Conservation (phyloP, 495 filamentous ascomycete genomes). For the Monascus purpureus region DNA sequence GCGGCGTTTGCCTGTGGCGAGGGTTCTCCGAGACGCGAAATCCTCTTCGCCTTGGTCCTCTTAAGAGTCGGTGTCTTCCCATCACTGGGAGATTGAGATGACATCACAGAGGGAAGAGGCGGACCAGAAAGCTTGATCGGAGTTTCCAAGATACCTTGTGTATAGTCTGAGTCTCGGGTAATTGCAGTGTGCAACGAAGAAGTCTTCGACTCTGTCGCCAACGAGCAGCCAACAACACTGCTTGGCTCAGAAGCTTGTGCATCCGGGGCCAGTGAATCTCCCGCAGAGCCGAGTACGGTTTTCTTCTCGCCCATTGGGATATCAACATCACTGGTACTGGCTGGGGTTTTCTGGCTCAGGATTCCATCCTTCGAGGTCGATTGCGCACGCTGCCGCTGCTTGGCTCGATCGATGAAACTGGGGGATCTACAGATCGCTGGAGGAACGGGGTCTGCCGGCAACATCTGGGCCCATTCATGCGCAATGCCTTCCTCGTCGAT, state of each 20-base stretch:
- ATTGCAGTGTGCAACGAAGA: constrained; percentile 22
- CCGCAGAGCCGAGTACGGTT: constrained; percentile 14
- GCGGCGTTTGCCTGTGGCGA: constrained; percentile 15
- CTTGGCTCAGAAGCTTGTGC: constrained; percentile 26
- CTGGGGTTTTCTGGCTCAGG: constrained; percentile 25
- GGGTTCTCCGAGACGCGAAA: constrained; percentile 29
- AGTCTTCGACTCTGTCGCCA: constrained; percentile 14
- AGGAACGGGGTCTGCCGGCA: constrained; percentile 64
- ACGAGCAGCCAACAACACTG: constrained; percentile 16
- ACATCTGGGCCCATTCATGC: constrained; percentile 77
- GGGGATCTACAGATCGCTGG: constrained; percentile 40
- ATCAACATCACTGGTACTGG: constrained; percentile 43
- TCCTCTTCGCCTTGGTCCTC: constrained; percentile 40
- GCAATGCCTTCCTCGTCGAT: constrained; percentile 60
- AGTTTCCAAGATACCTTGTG: constrained; percentile 12
- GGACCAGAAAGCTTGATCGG: constrained; percentile 10
- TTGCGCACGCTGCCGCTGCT: constrained; percentile 20
- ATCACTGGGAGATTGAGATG: constrained; percentile 11
- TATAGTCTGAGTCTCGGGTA: constrained; percentile 27
- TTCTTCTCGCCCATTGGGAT: constrained; percentile 66
- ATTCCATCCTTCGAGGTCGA: constrained; percentile 20
- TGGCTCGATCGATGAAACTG: constrained; percentile 36
- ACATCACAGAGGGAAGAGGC: constrained; percentile 13
- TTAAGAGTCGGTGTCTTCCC: constrained; percentile 28
- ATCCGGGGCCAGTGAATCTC: constrained; percentile 20